phyloP scores from a whole-genome alignment of 306 rosid genomes.

The Erythrophleum fordii region DNA sequence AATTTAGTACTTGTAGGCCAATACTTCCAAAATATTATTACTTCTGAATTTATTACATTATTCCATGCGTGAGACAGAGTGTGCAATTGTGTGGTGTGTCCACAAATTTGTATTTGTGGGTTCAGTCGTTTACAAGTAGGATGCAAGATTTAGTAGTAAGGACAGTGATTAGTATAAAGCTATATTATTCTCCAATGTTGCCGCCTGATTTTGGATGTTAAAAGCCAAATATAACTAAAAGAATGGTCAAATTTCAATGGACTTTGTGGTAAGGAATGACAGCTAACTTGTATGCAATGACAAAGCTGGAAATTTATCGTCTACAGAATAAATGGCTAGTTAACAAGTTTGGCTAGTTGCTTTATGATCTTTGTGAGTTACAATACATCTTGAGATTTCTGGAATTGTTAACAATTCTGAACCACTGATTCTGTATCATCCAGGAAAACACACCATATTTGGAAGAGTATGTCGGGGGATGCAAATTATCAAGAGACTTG shows the following conservation, averaged over 20 bases:
- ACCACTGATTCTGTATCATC: conserved; percentile 37
- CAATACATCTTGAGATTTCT: conserved; percentile 17
- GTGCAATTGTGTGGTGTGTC: not conserved
- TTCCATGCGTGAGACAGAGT: not conserved
- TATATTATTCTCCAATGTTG: not conserved
- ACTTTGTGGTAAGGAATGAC: not conserved
- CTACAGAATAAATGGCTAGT: too few species aligned
- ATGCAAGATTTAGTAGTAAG: not conserved
- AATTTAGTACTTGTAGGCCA: not conserved
- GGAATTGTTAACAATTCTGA: conserved; percentile 26
- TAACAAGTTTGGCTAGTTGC: conserved; percentile 1
- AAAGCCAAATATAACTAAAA: not conserved
- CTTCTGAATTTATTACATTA: not conserved
- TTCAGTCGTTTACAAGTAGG: not conserved
- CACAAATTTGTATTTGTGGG: not conserved
- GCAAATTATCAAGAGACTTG: conserved; percentile 96
- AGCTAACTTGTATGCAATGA: not conserved
- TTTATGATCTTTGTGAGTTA: conserved; percentile 19
- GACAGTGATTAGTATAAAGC: not conserved
- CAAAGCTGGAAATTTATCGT: not conserved
- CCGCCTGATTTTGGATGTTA: conserved; percentile 2
- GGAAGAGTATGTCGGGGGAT: conserved; percentile 90
- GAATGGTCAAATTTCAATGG: not conserved
- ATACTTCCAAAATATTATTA: not conserved
- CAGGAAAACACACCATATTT: conserved; percentile 97